Evolutionary conservation across 805 yeast species (phyloP).

Genomic region (Metschnikowia kunwiensis): DNA sequence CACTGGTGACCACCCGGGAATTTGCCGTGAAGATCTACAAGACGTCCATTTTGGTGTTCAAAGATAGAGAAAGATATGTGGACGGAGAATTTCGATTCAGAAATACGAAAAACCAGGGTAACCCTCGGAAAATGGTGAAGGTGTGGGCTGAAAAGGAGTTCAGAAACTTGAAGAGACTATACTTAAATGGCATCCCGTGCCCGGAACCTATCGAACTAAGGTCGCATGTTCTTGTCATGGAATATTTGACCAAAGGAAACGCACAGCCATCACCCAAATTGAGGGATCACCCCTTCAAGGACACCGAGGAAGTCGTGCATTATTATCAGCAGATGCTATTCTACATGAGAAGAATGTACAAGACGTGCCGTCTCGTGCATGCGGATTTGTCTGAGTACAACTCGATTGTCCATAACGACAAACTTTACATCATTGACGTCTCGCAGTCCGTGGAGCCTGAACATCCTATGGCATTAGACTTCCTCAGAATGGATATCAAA

Average conservation of each 20-base stretch:
- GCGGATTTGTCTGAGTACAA: conserved; percentile 97
- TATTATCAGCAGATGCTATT: conserved; percentile 77
- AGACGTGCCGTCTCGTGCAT: conserved; percentile 85
- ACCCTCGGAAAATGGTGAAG: conserved; percentile 96
- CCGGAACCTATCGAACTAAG: conserved; percentile 90
- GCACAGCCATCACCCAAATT: conserved; percentile 92
- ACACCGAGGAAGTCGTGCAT: conserved; percentile 59
- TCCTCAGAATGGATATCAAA: conserved; percentile 94
- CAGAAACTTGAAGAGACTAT: conserved; percentile 80
- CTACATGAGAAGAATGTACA: conserved; percentile 84
- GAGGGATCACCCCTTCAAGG: conserved; percentile 74
- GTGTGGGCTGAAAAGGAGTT: conserved; percentile 99
- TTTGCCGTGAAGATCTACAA: conserved; percentile 92
- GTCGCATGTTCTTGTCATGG: conserved; percentile 93
- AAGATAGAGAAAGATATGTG: conserved; percentile 93
- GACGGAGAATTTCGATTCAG: conserved; percentile 94
- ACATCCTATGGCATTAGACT: conserved; percentile 95
- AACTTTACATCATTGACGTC: conserved; percentile 87
- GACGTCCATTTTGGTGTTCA: conserved; percentile 94
- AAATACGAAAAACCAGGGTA: conserved; percentile 77
- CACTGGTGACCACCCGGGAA: conserved; percentile 41
- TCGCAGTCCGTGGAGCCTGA: conserved; percentile 98
- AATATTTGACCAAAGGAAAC: conserved; percentile 70
- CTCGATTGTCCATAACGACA: conserved; percentile 75
- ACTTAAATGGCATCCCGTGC: conserved; percentile 78